Evolutionary conservation across 768 basidiomycete genomes (phyloP), one percentile per base, ranked within the genome.

Genomic region (Xerocomellus chrysenteron): DNA sequence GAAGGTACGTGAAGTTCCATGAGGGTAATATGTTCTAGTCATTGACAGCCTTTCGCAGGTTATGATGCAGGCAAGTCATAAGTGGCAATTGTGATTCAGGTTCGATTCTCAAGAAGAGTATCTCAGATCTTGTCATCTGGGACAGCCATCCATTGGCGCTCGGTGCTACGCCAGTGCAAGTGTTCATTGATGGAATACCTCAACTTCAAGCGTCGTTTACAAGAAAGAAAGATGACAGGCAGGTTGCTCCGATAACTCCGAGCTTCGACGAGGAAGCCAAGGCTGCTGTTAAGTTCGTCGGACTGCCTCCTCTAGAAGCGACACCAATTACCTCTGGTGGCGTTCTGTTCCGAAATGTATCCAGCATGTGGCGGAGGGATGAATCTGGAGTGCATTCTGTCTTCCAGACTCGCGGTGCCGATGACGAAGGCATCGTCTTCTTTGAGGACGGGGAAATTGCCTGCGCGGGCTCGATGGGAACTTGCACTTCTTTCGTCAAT

Each of bases 141-240:
- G 86, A 90, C 56, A 82, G 82, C 5, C 90, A 93, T 68, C 93
- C 92, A 0, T 78, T 95, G 26, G 66, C 81, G 0, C 76, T 94
- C 4, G 92, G 91, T 21, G 87, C 92, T 0, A 92, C 90, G 1
- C 92, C 93, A 0, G 70, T 75, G 4, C 91, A 94, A 64, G 90
- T 92, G 0, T 92, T 81, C 69, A 86, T 94, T 52, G 93, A 95
- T 61, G 92, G 92, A 12, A 87, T 94, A 54, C 68, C 84, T 0
- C 93, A 94, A 68, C 65, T 78, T 17, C 50, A 64, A 5, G 26
- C 66, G 3, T 74, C 84, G 0, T 57, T 69, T 2, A 50, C 74
- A 2, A 50, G 58, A 6, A 90, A 90, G 66, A 78, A 82, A 0
- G 56, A 62, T 0, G 62, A 67, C 1, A 76, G 81, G 47, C 88